Evolutionary conservation across 73 alveolate genomes (phyloP).

Genomic region (Uronychia setigera): DNA sequence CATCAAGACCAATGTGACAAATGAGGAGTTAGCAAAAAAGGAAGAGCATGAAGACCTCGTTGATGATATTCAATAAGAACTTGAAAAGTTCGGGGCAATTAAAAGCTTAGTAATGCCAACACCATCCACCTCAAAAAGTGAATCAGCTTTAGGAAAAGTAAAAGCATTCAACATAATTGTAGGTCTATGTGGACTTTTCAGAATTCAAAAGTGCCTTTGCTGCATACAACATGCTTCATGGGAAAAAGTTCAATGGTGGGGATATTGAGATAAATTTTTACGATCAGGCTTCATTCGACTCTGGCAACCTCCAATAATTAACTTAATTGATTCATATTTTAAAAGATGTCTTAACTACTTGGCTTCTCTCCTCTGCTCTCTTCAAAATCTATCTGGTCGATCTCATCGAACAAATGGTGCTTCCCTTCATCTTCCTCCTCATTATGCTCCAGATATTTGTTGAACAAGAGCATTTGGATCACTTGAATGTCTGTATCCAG

Average conservation of each 20-base stretch:
- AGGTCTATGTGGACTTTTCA: constrained; percentile 35
- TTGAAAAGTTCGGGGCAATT: constrained; percentile 71
- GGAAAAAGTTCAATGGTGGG: constrained; percentile 23
- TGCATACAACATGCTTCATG: constrained; percentile 52
- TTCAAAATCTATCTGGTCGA: constrained; percentile 9
- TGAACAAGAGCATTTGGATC: not conserved
- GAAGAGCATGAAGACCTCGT: constrained; percentile 51
- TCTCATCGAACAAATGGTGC: constrained; percentile 38
- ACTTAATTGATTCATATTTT: too few species aligned
- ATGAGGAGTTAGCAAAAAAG: constrained; percentile 38
- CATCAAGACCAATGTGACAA: constrained; percentile 14
- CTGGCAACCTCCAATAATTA: not conserved
- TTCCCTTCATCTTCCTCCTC: constrained; percentile 2
- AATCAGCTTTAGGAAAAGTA: not conserved
- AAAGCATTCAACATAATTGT: constrained; percentile 7
- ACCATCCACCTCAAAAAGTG: constrained; percentile 14
- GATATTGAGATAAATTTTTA: constrained; percentile 53
- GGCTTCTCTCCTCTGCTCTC: not conserved
- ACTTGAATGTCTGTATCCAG: not conserved
- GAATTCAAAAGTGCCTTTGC: constrained; percentile 54
- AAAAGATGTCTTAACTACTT: too few species aligned
- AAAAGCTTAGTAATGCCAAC: constrained; percentile 64
- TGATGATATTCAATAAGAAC: constrained; percentile 73
- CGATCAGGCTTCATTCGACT: constrained; percentile 16
- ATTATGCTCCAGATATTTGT: not conserved